These are phyloP conservation scores for Lentinus tigrinus DNA, from an alignment of 768 basidiomycete genomes.

Conservation along the genomic window DNA sequence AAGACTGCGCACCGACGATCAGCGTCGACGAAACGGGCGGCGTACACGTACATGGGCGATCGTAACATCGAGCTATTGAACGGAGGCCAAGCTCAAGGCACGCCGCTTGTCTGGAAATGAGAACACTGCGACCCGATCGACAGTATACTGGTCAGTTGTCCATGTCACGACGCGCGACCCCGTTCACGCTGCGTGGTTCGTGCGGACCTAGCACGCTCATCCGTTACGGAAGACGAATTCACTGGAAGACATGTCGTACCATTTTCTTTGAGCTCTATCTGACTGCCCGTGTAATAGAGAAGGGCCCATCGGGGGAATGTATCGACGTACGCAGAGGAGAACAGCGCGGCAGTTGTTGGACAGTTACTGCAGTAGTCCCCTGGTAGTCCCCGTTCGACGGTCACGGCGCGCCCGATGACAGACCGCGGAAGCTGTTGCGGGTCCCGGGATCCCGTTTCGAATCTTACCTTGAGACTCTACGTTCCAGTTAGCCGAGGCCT, in stretches of 20 bases:
- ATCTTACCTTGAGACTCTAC: neutral
- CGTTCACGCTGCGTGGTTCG: neutral
- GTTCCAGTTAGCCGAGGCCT: neutral
- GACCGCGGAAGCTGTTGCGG: neutral
- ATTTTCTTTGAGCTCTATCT: constrained; percentile 11
- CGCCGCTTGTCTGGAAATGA: neutral
- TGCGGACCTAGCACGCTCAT: neutral
- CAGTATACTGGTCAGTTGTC: constrained; percentile 6
- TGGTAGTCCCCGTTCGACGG: too few species aligned
- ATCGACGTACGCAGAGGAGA: neutral
- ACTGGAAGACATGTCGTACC: neutral
- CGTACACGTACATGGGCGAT: neutral
- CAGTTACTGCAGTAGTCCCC: neutral
- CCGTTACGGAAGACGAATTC: neutral
- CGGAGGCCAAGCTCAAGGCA: neutral
- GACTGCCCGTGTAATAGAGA: constrained; percentile 5
- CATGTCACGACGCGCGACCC: neutral
- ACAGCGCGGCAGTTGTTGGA: constrained; percentile 1
- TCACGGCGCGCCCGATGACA: too few species aligned
- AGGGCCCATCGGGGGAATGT: constrained; percentile 8
- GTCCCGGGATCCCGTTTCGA: neutral
- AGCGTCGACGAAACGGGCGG: constrained; percentile 1
- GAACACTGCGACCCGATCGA: neutral
- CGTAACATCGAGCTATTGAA: neutral
- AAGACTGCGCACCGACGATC: neutral